Percentiles rank a stretch among this genome's conserved stretches.
Evolutionary conservation across 2,329 filamentous ascomycete species (phyloP).

Genomic region (Fusarium floridanum): DNA sequence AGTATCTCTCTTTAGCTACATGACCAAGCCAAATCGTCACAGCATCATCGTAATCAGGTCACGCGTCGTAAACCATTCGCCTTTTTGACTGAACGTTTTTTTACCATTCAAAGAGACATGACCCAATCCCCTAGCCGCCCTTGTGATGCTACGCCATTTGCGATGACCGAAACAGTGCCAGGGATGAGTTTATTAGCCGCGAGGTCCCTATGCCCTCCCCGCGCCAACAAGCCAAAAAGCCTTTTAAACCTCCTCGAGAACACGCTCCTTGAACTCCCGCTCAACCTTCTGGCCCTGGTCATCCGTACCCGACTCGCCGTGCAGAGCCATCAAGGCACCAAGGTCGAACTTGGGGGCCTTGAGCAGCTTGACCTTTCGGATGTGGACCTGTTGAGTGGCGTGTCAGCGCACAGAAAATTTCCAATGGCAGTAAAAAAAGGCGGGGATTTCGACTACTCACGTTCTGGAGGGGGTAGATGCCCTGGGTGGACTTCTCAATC

Average conservation of each 20-base stretch:
- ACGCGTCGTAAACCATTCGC: constrained; percentile 38
- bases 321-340: constrained; percentile 93
- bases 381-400: constrained; percentile 80
- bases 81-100: constrained; percentile 49
- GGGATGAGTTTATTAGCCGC: constrained; percentile 51
- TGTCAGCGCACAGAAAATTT: constrained; percentile 9
- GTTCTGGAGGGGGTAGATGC: constrained; percentile 99
- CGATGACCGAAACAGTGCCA: constrained; percentile 59
- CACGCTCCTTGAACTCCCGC: constrained; percentile 98
- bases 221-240: constrained; percentile 49
- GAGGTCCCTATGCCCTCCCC: constrained; percentile 50
- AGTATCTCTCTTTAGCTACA: constrained; percentile 12
- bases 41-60: constrained; percentile 24
- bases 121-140: constrained; percentile 57
- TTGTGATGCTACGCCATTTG: constrained; percentile 60
- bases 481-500: constrained; percentile 99
- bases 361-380: constrained; percentile 99
- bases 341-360: constrained; percentile 99
- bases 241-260: constrained; percentile 91
- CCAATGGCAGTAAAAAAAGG: not conserved
- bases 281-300: constrained; percentile 99
- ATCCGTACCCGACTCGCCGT: constrained; percentile 96
- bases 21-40: constrained; percentile 31
- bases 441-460: constrained; percentile 70
- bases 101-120: constrained; percentile 55